Conservation (phyloP, 352 stramenopile genomes). For the Pythium monospermum region DNA sequence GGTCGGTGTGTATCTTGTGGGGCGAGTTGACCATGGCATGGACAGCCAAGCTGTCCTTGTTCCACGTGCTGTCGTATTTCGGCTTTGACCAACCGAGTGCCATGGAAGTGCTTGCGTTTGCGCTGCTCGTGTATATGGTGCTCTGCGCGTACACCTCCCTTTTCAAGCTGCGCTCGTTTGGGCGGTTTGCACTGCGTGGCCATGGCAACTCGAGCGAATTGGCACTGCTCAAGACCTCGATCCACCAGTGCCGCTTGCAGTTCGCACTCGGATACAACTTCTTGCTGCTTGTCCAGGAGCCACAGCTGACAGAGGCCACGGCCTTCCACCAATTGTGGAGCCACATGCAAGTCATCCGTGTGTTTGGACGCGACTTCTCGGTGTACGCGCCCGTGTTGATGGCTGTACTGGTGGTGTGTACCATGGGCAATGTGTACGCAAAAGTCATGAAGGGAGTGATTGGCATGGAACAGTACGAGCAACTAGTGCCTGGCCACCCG, state of each 20-base stretch:
- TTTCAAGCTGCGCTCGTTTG: conserved; percentile 49
- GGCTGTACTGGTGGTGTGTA: conserved; percentile 43
- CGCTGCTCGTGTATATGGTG: conserved; percentile 51
- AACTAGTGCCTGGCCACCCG: conserved; percentile 31
- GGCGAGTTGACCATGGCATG: conserved; percentile 59
- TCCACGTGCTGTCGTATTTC: conserved; percentile 27
- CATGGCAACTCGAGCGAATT: conserved; percentile 57
- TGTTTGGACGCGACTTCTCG: conserved; percentile 48
- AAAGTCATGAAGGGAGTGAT: conserved; percentile 37
- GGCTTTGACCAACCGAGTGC: conserved; percentile 14
- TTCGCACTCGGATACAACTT: conserved; percentile 70
- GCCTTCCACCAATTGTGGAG: conserved; percentile 53
- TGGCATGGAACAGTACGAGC: conserved; percentile 69
- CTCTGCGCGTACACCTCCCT: conserved; percentile 57
- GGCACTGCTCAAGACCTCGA: conserved; percentile 52
- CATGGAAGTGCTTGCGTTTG: conserved; percentile 33
- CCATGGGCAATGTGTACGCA: conserved; percentile 46
- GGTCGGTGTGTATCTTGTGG: conserved; percentile 59
- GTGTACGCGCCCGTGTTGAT: conserved; percentile 56
- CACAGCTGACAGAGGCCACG: conserved; percentile 30
- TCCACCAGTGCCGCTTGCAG: conserved; percentile 63
- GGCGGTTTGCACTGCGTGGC: conserved; percentile 39
- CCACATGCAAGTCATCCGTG: conserved; percentile 49
- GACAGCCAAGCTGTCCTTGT: conserved; percentile 12
- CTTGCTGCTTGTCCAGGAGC: conserved; percentile 44